Evolutionary conservation across 1,139 yeast species (phyloP), one percentile per base, ranked within the genome.

Genomic region (Candida sanyaensis): DNA sequence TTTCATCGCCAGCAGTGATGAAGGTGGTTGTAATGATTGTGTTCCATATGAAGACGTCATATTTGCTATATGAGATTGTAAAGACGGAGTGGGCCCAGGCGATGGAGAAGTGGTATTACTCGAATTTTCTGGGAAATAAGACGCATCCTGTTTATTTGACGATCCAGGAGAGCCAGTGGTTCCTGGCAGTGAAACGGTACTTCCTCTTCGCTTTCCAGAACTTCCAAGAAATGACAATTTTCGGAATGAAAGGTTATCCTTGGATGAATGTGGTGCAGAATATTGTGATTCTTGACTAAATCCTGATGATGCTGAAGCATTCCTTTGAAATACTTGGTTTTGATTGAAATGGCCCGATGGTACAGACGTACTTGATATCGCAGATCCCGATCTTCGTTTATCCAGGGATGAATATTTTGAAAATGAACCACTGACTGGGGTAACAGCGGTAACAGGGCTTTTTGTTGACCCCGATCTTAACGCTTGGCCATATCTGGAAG

Each of bases 141-240:
- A 50, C 6, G 33, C 41, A 7, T 37, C 32, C 6, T 29, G 12
- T 40, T 38, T 31, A 17, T 24, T 37, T 29, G 49, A 17, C 23
- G 47, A 11, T 10, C 31, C 13, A 11, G 47, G 30, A 28, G 45
- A 29, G 12, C 44, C 45, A 7, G 47, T 41, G 27, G 43, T 37
- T 6, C 46, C 45, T 8, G 45, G 45, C 21, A 42, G 40, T n/a
- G 45, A 40, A 4, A 41, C 32, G 7, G 39, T 6, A 42, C 52
- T 45, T 24, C 41, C 49, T 40, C 47, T 46, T 42, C 47, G 30
- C 31, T 49, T 42, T 6, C 31, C 11, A 6, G 47, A 26, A 36
- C 26, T 44, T 2, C 44, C 38, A 13, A 51, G 46, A 34, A 53
- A 50, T 37, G 56, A 52, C 27, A 52, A 38, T 43, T 53, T 53